phyloP scores from a whole-genome alignment of 2,329 filamentous ascomycete genomes.

The Verticillium tricorpus region DNA sequence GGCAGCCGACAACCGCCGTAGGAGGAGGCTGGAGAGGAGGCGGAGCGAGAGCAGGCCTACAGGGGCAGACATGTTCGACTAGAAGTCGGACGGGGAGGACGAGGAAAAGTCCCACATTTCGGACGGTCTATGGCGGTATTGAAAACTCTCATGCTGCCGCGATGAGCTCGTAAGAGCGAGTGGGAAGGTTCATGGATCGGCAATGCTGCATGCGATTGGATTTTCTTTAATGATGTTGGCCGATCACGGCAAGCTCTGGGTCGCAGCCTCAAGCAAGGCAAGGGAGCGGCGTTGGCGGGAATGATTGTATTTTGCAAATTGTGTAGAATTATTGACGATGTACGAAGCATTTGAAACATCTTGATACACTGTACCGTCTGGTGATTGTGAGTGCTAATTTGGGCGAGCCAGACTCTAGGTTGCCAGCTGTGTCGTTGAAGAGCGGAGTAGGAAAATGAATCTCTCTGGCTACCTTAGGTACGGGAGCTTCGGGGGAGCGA shows the following conservation, averaged over 20 bases:
- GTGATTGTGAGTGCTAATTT: background rate
- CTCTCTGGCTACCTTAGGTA: too few species aligned
- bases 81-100: constrained; percentile 6
- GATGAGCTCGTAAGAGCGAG: background rate
- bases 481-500: background rate
- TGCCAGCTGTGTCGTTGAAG: too few species aligned
- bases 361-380: background rate
- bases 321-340: background rate
- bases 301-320: background rate
- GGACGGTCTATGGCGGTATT: background rate
- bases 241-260: background rate
- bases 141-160: background rate
- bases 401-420: too few species aligned
- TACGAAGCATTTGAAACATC: background rate
- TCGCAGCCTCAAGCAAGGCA: background rate
- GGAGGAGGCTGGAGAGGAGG: constrained; percentile 51
- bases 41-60: constrained; percentile 33
- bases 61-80: constrained; percentile 33
- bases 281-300: background rate
- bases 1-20: constrained; percentile 45
- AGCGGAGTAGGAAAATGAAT: too few species aligned
- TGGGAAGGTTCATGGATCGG: background rate
- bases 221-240: background rate
- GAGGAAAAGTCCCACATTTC: background rate
- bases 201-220: background rate